phyloP scores from a whole-genome alignment of 306 rosid genomes.

The Inga laurina region DNA sequence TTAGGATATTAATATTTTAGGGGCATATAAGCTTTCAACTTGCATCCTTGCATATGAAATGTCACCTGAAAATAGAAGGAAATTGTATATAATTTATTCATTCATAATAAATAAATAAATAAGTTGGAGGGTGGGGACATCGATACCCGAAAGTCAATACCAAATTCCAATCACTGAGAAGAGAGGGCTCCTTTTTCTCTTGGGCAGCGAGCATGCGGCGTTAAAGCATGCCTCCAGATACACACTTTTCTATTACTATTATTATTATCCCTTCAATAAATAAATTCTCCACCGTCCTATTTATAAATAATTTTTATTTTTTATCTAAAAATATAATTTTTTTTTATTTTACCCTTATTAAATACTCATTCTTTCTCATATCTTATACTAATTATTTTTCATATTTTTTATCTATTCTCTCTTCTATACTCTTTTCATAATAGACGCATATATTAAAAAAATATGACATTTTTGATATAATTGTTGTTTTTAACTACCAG shows the following conservation, averaged over 20 bases:
- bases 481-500: too few relatives aligned
- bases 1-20: too few relatives aligned
- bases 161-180: slow-evolving; percentile 25
- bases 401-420: too few relatives aligned
- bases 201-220: not conserved
- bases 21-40: too few relatives aligned
- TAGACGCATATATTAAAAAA: too few relatives aligned
- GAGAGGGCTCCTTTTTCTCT: not conserved
- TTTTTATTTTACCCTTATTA: not conserved
- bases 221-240: not conserved
- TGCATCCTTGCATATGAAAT: not conserved
- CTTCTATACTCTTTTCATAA: too few relatives aligned
- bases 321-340: too few relatives aligned
- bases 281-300: too few relatives aligned
- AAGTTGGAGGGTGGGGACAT: not conserved
- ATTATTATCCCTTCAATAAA: not conserved
- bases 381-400: too few relatives aligned
- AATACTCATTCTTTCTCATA: too few relatives aligned
- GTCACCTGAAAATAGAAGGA: not conserved
- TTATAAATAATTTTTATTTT: too few relatives aligned
- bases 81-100: not conserved
- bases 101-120: not conserved
- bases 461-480: too few relatives aligned
- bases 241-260: not conserved
- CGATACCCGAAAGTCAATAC: not conserved